Base-by-base conservation (phyloP, 2,329 filamentous ascomycete species). In the Cryphonectria parasitica region DNA sequence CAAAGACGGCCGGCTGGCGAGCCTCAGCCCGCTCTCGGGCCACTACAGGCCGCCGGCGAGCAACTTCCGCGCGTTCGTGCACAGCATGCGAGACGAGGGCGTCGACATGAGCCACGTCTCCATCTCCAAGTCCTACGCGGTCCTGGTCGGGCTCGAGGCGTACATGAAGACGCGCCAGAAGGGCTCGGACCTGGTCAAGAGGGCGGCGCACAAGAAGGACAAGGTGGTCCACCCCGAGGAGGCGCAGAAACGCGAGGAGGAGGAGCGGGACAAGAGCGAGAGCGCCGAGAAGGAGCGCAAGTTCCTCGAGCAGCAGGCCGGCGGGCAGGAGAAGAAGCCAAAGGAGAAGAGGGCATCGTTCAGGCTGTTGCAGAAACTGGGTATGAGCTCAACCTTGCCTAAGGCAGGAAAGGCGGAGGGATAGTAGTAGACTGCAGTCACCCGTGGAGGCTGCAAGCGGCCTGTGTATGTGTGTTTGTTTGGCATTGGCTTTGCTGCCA, bases 11-110 rank as follows among this genome's bases (percentile, higher is more conserved):
- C 88, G 92, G 41, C 79, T 97, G n/a, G 85, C 88, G 1, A 90
- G 89, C 66, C 83, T 97, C 11, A 92, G 91, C 4, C 94, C 87
- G 2, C 81, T 89, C 0, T 91, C 88, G 75, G 94, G 94, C 0
- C 94, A 97, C 80, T 97, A 97, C 78, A 89, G 94, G 0, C 94
- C 94, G 0, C 93, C 94, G 0, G 89, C 92, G 4, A 87, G 89
- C 72, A 97, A 95, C 77, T 97, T 97, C 77, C 89, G 92, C 41
- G 90, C 91, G 0, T 97, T 97, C 76, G 87, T 97, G 2, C 88
- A 90, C 72, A 90, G 86, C 11, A 84, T 98, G 5, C 89, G 90
- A 74, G 89, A 90, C 0, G 87, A 87, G 43, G 92, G 92, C 1
- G 94, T 91, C 0, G 94, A 98, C 79, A 92, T 95, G 88, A 89